phyloP scores from a whole-genome alignment of 2,329 filamentous ascomycete genomes.

The Claviceps humidiphila region DNA sequence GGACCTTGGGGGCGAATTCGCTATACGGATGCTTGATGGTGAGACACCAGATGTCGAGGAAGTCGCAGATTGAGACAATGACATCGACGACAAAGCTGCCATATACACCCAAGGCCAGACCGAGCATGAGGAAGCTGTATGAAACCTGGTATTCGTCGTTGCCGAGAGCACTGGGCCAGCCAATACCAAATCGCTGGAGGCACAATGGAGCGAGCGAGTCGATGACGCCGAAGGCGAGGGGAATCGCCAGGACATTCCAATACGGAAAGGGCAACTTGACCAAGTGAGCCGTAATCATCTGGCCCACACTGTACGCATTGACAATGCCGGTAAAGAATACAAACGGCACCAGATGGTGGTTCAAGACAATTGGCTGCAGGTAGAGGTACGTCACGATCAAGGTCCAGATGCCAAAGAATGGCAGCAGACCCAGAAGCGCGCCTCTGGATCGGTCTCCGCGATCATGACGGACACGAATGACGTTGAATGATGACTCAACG shows the following conservation, averaged over 20 bases:
- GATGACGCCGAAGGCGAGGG: constrained; percentile 62
- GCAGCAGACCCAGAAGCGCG: constrained; percentile 70
- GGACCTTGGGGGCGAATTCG: constrained; percentile 22
- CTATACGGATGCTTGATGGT: constrained; percentile 78
- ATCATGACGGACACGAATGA: constrained; percentile 65
- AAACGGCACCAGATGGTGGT: constrained; percentile 79
- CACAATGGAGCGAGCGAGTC: constrained; percentile 67
- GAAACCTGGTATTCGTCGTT: constrained; percentile 76
- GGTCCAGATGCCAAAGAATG: constrained; percentile 67
- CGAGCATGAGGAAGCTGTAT: constrained; percentile 80
- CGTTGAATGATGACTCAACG: constrained; percentile 64
- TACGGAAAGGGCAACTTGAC: constrained; percentile 82
- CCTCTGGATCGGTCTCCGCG: constrained; percentile 59
- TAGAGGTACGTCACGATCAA: constrained; percentile 67
- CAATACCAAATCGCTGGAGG: constrained; percentile 44
- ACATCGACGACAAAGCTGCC: constrained; percentile 95
- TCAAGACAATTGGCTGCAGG: constrained; percentile 72
- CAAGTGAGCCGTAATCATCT: constrained; percentile 91
- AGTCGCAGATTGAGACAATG: constrained; percentile 95
- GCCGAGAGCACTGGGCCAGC: constrained; percentile 67
- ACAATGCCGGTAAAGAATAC: constrained; percentile 76
- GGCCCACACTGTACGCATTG: constrained; percentile 89
- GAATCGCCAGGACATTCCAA: constrained; percentile 71
- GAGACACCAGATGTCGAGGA: constrained; percentile 95
- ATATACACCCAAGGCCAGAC: constrained; percentile 78